phyloP scores from a whole-genome alignment of 768 basidiomycete genomes.

The Lactifluus volemus region DNA sequence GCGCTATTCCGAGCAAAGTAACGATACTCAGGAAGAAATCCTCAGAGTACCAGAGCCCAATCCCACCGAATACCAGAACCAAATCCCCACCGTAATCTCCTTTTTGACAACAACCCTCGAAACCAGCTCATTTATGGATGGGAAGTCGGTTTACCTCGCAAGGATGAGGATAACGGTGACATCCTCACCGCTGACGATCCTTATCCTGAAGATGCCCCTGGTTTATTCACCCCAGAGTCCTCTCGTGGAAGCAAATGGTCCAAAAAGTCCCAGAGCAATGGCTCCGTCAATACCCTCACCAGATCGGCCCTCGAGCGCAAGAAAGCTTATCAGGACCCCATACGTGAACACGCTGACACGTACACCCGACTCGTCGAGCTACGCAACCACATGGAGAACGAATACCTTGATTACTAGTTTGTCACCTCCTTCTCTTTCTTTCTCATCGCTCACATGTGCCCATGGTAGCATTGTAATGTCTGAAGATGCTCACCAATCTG shows the following conservation, averaged over 20 bases:
- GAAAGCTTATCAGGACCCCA: constrained; percentile 19
- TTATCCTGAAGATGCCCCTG: no score
- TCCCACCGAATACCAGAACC: constrained; percentile 8
- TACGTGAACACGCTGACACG: constrained; percentile 20
- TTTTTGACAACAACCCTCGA: no score
- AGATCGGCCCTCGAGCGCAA: constrained; percentile 22
- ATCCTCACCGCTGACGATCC: no score
- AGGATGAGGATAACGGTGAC: no score
- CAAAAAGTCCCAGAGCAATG: constrained; percentile 2
- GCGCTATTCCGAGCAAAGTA: no score
- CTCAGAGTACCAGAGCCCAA: no score
- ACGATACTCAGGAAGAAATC: no score
- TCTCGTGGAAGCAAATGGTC: constrained; percentile 15
- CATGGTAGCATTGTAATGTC: constrained; percentile 54
- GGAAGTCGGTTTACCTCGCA: no score
- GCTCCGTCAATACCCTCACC: constrained; percentile 21
- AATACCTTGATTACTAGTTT: constrained; percentile 20
- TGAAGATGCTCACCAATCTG: constrained; percentile 78
- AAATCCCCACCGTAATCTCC: background rate
- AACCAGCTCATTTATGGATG: no score
- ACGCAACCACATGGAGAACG: constrained; percentile 19
- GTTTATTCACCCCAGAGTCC: background rate
- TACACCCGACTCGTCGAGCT: constrained; percentile 16
- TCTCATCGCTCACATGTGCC: constrained; percentile 1
- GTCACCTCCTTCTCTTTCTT: background rate